Conservation (phyloP, 2,329 filamentous ascomycete species). For the Onygenales sp. region DNA sequence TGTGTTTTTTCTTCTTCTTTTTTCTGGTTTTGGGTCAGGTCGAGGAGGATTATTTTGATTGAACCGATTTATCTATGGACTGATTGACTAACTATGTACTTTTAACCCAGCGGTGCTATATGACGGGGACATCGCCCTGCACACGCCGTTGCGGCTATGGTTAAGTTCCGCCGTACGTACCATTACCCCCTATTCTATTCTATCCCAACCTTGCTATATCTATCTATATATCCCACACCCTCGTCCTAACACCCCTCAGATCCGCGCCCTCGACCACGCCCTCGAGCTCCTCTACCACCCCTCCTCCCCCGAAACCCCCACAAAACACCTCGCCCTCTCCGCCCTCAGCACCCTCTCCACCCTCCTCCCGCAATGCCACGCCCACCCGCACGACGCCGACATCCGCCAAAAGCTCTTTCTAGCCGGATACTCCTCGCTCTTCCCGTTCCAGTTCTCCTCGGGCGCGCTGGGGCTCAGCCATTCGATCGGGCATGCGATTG, state of each 20-base stretch:
- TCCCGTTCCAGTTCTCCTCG: constrained; percentile 6
- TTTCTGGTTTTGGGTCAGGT: no score
- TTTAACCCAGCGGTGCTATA: constrained; percentile 4
- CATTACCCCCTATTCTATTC: background rate
- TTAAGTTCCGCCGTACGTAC: constrained; percentile 9
- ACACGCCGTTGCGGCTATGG: constrained; percentile 8
- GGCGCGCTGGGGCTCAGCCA: constrained; percentile 9
- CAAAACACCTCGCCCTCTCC: constrained; percentile 6
- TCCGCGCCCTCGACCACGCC: constrained; percentile 12
- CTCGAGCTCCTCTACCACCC: constrained; percentile 11
- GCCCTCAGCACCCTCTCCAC: constrained; percentile 8
- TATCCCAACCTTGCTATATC: background rate
- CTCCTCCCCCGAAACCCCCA: constrained; percentile 8
- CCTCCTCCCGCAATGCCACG: constrained; percentile 7
- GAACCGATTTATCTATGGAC: background rate
- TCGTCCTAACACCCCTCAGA: background rate
- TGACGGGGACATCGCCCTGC: constrained; percentile 7
- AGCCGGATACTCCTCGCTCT: constrained; percentile 8
- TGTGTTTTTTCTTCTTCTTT: no score
- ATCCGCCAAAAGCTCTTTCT: constrained; percentile 9
- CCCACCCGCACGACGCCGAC: constrained; percentile 9
- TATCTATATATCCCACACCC: background rate
- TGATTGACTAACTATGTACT: no score
- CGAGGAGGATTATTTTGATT: no score
- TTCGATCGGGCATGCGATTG: constrained; percentile 10